These are phyloP conservation scores for Scutellaria baicalensis DNA, from an alignment of 257 asterid genomes.

Conservation along the genomic window DNA sequence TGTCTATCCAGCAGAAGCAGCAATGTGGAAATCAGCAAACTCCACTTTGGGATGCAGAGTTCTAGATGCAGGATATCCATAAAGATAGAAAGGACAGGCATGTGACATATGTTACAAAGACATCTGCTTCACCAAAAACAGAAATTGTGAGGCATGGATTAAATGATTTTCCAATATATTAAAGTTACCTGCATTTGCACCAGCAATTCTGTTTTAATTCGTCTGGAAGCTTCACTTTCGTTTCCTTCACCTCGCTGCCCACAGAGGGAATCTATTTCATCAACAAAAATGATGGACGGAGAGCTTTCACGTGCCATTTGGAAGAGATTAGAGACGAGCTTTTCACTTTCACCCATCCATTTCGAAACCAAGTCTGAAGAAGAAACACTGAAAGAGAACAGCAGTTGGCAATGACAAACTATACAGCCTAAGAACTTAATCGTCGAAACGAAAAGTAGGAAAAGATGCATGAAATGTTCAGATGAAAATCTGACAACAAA, in stretches of 20 bases:
- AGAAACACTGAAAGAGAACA: conserved; percentile 68
- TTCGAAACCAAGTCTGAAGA: conserved; percentile 98
- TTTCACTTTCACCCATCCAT: conserved; percentile 99
- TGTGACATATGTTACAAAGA: background rate
- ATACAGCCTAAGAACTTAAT: conserved; percentile 28
- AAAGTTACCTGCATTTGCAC: conserved; percentile 96
- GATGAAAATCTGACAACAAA: background rate
- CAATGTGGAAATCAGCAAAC: background rate
- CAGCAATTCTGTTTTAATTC: conserved; percentile 91
- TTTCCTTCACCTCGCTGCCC: conserved; percentile 99
- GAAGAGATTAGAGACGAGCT: conserved; percentile 94
- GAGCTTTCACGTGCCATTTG: conserved; percentile 99
- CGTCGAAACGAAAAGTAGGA: background rate
- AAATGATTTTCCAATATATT: background rate
- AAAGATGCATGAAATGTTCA: background rate
- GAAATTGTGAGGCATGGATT: background rate
- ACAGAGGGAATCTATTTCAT: conserved; percentile 92
- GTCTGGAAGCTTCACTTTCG: conserved; percentile 98
- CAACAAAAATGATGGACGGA: conserved; percentile 88
- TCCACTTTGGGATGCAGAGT: background rate
- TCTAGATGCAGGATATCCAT: background rate
- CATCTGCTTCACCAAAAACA: background rate
- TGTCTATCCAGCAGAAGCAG: conserved; percentile 3
- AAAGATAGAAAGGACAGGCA: background rate
- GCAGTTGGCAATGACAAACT: conserved; percentile 63